These are phyloP conservation scores for Debaryomyces sp. DNA, from an alignment of 1,139 yeast species.

Conservation along the genomic window DNA sequence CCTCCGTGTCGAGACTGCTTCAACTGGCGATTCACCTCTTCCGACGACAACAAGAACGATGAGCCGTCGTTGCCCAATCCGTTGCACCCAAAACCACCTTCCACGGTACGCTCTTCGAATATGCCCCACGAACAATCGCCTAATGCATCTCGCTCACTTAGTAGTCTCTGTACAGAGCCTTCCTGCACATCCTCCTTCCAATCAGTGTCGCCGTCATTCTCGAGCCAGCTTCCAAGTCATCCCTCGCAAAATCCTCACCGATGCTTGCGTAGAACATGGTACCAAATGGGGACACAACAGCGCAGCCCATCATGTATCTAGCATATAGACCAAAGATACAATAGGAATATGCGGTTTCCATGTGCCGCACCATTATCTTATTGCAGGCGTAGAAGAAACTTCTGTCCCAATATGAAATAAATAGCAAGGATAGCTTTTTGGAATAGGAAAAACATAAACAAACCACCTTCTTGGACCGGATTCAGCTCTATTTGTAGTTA, in stretches of 20 bases:
- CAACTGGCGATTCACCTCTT: constrained; percentile 82
- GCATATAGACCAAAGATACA: constrained; percentile 3
- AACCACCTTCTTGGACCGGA: background rate
- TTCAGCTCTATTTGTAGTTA: constrained; percentile 2
- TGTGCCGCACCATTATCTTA: background rate
- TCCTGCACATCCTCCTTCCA: constrained; percentile 6
- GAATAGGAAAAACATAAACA: constrained; percentile 7
- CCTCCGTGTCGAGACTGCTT: constrained; percentile 88
- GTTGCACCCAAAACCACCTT: constrained; percentile 24
- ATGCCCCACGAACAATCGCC: background rate
- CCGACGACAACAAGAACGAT: constrained; percentile 44
- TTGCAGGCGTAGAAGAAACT: background rate
- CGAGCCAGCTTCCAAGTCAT: constrained; percentile 9
- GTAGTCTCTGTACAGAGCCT: background rate
- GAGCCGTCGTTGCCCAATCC: constrained; percentile 46
- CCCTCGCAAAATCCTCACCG: constrained; percentile 30
- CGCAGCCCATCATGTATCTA: constrained; percentile 8
- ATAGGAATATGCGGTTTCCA: background rate
- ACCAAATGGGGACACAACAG: constrained; percentile 40
- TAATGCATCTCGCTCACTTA: constrained; percentile 20
- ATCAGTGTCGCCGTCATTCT: background rate
- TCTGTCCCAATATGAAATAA: constrained; percentile 4
- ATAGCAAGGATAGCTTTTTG: constrained; percentile 6
- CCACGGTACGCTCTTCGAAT: constrained; percentile 4
- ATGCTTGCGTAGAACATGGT: constrained; percentile 49